Percentiles rank a stretch among this genome's conserved stretches.
phyloP scores from a whole-genome alignment of 805 yeast species.

The Ogataea ganodermae region DNA sequence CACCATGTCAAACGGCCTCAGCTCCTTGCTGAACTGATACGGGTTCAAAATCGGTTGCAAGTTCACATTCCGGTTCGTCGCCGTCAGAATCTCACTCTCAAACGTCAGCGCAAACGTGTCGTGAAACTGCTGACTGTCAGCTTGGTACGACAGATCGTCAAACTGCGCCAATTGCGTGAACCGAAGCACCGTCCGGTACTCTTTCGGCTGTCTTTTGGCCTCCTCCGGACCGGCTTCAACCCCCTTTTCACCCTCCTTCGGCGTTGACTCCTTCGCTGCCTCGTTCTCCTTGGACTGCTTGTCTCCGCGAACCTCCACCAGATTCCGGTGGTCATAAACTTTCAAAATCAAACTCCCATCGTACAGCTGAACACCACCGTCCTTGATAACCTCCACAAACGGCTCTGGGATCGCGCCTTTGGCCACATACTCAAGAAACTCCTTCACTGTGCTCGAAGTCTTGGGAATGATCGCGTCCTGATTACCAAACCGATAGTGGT shows the following conservation, averaged over 20 bases:
- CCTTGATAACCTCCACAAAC: slow-evolving; percentile 84
- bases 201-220: slow-evolving; percentile 55
- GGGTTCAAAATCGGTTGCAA: slow-evolving; percentile 75
- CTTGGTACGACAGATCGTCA: slow-evolving; percentile 81
- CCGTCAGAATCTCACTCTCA: slow-evolving; percentile 83
- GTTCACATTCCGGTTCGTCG: slow-evolving; percentile 77
- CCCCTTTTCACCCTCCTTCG: background rate
- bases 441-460: slow-evolving; percentile 72
- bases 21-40: slow-evolving; percentile 47
- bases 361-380: slow-evolving; percentile 78
- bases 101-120: slow-evolving; percentile 77
- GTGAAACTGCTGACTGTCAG: slow-evolving; percentile 76
- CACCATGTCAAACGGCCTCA: slow-evolving; percentile 47
- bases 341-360: slow-evolving; percentile 89
- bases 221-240: slow-evolving; percentile 12
- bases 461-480: slow-evolving; percentile 86
- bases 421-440: slow-evolving; percentile 77
- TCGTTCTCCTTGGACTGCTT: slow-evolving; percentile 13
- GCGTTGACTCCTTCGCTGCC: background rate
- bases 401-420: slow-evolving; percentile 86
- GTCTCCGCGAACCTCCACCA: slow-evolving; percentile 22
- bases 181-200: slow-evolving; percentile 72
- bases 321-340: slow-evolving; percentile 80
- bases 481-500: slow-evolving; percentile 87
- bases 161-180: slow-evolving; percentile 82